Percentiles rank a stretch among this genome's conserved stretches.
Evolutionary conservation across 2,329 filamentous ascomycete genomes (phyloP).

Genomic region (Tolypocladium cylindrosporum): DNA sequence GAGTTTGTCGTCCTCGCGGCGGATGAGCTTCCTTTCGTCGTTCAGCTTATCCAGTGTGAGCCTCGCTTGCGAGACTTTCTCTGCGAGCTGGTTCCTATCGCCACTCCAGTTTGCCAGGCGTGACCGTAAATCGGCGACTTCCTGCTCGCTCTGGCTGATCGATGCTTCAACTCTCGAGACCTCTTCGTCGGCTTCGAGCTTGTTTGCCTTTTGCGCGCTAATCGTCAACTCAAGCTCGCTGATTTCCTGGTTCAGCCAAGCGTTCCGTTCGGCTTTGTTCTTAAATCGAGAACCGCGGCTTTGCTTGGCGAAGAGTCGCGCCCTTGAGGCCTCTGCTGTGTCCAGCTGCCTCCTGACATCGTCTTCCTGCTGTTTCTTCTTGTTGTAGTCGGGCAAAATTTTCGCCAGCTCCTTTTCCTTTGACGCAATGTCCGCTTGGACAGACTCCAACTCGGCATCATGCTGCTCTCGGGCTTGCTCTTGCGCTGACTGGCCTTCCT

Average conservation of each 20-base stretch:
- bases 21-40: constrained; percentile 80
- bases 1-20: constrained; percentile 81
- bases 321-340: constrained; percentile 62
- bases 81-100: constrained; percentile 60
- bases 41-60: constrained; percentile 69
- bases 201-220: constrained; percentile 72
- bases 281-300: constrained; percentile 78
- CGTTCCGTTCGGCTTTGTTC: constrained; percentile 80
- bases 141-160: constrained; percentile 62
- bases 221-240: constrained; percentile 68
- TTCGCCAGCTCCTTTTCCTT: constrained; percentile 68
- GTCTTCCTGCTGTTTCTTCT: constrained; percentile 63
- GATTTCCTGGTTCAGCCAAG: constrained; percentile 71
- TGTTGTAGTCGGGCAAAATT: constrained; percentile 67
- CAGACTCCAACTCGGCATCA: constrained; percentile 59
- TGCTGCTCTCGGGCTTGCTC: constrained; percentile 64
- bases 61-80: constrained; percentile 66
- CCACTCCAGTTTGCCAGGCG: constrained; percentile 72
- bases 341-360: constrained; percentile 63
- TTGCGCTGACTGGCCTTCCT: constrained; percentile 71
- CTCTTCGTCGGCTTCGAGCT: constrained; percentile 76
- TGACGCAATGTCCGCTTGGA: constrained; percentile 62
- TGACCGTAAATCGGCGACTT: constrained; percentile 60
- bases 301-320: constrained; percentile 85
- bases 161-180: constrained; percentile 60